phyloP scores from a whole-genome alignment of 2,329 filamentous ascomycete species.

The Sphaerulina populicola region DNA sequence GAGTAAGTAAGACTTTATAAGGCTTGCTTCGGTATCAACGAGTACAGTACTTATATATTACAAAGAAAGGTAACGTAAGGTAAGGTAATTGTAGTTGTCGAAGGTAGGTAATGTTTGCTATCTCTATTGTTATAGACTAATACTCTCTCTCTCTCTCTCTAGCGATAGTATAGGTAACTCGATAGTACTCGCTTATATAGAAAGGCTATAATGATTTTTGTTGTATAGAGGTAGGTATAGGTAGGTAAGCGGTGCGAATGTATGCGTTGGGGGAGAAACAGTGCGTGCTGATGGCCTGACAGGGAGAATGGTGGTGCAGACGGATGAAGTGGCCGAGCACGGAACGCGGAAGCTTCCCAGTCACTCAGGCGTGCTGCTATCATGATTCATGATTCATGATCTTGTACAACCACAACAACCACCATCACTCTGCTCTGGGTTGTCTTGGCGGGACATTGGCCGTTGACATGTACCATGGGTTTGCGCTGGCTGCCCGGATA shows the following conservation, averaged over 20 bases:
- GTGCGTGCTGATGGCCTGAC: constrained; percentile 19
- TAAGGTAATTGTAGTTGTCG: no score
- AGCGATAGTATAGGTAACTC: no score
- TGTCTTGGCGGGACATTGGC: constrained; percentile 17
- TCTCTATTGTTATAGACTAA: no score
- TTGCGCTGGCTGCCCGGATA: constrained; percentile 21
- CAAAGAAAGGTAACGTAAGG: no score
- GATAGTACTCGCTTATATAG: no score
- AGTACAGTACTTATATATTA: no score
- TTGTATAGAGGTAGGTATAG: no score
- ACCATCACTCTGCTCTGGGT: background rate
- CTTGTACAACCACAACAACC: constrained; percentile 15
- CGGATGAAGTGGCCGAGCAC: constrained; percentile 17
- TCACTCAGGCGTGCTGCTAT: constrained; percentile 11
- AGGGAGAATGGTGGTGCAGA: constrained; percentile 19
- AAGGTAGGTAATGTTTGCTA: no score
- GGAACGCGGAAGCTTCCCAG: constrained; percentile 18
- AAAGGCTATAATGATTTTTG: no score
- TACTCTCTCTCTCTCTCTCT: no score
- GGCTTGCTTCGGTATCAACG: no score
- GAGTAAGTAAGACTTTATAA: no score
- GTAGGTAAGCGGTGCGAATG: constrained; percentile 6
- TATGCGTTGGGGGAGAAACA: constrained; percentile 20
- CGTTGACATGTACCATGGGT: constrained; percentile 20
- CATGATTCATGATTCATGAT: constrained; percentile 17